Evolutionary conservation across 1,284 basidiomycete genomes (phyloP).

Genomic region (Neotropicomus parvogracilis): DNA sequence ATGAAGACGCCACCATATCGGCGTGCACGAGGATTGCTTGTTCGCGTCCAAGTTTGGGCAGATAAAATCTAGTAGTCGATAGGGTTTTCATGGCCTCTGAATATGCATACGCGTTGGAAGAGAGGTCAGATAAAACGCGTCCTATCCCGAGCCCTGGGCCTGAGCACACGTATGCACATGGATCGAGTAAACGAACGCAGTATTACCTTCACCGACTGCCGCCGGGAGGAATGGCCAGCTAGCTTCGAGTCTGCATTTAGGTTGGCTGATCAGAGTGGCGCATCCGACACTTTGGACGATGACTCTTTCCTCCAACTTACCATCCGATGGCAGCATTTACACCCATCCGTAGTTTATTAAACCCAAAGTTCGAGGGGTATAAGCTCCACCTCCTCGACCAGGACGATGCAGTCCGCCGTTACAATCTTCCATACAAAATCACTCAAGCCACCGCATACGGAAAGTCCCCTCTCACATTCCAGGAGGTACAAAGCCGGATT

Average conservation of each 20-base stretch:
- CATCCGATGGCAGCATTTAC: slow-evolving; percentile 35
- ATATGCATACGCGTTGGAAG: too few species aligned
- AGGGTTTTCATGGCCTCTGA: too few species aligned
- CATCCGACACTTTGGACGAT: too few species aligned
- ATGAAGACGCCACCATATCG: slow-evolving; percentile 37
- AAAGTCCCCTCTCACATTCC: slow-evolving; percentile 60
- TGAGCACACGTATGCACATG: too few species aligned
- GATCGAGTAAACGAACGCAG: too few species aligned
- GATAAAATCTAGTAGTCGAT: too few species aligned
- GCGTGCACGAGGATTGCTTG: neutral
- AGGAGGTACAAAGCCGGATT: slow-evolving; percentile 81
- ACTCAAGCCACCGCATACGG: slow-evolving; percentile 63
- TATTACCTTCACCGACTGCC: too few species aligned
- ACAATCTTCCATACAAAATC: slow-evolving; percentile 47
- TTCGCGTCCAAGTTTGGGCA: neutral
- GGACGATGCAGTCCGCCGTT: slow-evolving; percentile 49
- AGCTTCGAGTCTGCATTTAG: too few species aligned
- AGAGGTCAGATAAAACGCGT: too few species aligned
- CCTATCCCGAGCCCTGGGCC: too few species aligned
- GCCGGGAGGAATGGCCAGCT: too few species aligned
- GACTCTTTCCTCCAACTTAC: neutral
- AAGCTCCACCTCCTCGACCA: slow-evolving; percentile 62
- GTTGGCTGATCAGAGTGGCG: too few species aligned
- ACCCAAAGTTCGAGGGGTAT: slow-evolving; percentile 83
- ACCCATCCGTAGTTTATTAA: slow-evolving; percentile 52